A percentile compares a stretch with the other conserved stretches of the same genome.
These are phyloP conservation scores for Saccharomycopsis hybrid DNA, from an alignment of 1,139 yeast genomes.

Conservation along the genomic window DNA sequence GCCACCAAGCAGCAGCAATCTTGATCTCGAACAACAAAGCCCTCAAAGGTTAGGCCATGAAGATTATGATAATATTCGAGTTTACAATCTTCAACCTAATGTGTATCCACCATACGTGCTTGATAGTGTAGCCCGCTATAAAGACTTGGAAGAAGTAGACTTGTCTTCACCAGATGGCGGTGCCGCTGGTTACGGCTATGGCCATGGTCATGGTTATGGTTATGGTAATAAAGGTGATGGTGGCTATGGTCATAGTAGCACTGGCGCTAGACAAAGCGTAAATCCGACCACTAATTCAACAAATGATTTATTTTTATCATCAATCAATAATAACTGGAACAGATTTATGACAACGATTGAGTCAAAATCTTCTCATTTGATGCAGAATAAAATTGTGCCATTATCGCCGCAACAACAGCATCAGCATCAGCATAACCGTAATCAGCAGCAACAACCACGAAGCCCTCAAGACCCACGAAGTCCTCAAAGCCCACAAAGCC, in stretches of 20 bases:
- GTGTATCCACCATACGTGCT: conserved; percentile 53
- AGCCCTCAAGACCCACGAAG: too few relatives aligned
- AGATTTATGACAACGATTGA: conserved; percentile 27
- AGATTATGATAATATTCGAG: conserved; percentile 19
- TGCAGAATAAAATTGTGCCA: conserved; percentile 24
- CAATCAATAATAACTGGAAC: conserved; percentile 28
- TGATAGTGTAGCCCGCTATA: conserved; percentile 38
- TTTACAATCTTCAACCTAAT: conserved; percentile 30
- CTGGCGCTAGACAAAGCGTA: background rate
- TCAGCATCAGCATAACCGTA: conserved; percentile 1
- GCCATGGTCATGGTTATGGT: background rate
- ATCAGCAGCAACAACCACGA: conserved; percentile 2
- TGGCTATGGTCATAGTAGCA: background rate
- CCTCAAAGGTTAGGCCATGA: too few relatives aligned
- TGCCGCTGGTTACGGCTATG: background rate
- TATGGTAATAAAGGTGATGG: background rate
- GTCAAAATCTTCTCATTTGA: conserved; percentile 27
- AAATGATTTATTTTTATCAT: conserved; percentile 28
- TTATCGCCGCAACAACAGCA: conserved; percentile 5
- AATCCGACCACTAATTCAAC: background rate
- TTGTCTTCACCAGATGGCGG: background rate
- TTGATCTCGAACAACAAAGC: too few relatives aligned
- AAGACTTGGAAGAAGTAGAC: background rate
- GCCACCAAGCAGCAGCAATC: too few relatives aligned
- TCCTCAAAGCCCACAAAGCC: background rate